Conservation (phyloP, 768 basidiomycete species). For the Leccinum incarnatum region DNA sequence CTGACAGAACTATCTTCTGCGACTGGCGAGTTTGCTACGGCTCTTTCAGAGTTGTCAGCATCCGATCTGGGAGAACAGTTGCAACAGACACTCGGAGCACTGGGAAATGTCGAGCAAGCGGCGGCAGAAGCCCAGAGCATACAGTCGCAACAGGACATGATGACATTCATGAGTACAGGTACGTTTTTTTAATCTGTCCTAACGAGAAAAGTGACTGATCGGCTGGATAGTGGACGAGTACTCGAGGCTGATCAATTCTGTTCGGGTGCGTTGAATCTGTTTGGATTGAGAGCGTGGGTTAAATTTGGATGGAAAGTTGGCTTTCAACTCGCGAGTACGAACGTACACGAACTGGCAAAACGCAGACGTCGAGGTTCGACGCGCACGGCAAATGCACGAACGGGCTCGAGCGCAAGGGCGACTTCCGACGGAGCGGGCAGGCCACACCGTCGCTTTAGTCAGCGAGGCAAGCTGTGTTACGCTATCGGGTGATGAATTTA, state of each 20-base stretch:
- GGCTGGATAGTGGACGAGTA: constrained; percentile 74
- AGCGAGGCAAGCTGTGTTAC: constrained; percentile 57
- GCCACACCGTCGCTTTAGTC: constrained; percentile 60
- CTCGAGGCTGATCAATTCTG: constrained; percentile 83
- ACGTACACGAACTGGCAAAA: constrained; percentile 79
- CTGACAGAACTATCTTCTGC: constrained; percentile 61
- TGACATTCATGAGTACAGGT: constrained; percentile 78
- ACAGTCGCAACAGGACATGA: constrained; percentile 81
- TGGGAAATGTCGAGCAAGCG: constrained; percentile 73
- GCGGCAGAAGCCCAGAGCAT: constrained; percentile 70
- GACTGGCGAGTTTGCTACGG: constrained; percentile 77
- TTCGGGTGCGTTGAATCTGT: constrained; percentile 55
- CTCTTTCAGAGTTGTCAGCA: constrained; percentile 63
- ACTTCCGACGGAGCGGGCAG: constrained; percentile 65
- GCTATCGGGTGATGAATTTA: not conserved
- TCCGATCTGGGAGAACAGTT: constrained; percentile 78
- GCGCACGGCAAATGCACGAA: constrained; percentile 76
- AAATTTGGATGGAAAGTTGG: constrained; percentile 49
- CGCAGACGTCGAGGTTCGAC: constrained; percentile 70
- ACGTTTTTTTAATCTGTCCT: not conserved
- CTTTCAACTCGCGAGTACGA: constrained; percentile 85
- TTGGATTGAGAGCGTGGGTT: not conserved
- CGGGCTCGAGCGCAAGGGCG: constrained; percentile 76
- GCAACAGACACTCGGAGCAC: constrained; percentile 60
- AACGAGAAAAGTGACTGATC: constrained; percentile 6